phyloP scores from a whole-genome alignment of 495 filamentous ascomycete genomes.

The Paragyromitra xinjiangensis region DNA sequence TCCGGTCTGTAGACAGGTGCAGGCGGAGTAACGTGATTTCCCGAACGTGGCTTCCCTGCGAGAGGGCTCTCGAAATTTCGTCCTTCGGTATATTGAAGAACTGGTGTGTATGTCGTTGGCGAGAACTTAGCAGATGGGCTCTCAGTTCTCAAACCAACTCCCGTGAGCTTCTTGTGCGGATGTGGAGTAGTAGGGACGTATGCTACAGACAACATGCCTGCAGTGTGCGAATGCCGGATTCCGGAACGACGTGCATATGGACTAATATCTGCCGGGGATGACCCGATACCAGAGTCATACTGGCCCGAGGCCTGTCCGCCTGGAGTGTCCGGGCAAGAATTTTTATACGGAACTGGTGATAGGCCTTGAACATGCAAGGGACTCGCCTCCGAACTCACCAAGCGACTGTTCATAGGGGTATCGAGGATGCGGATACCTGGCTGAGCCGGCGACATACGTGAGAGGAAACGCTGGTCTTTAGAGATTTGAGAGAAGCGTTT shows the following conservation, averaged over 20 bases:
- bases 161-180: too few species aligned
- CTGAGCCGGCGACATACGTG: background rate
- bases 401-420: background rate
- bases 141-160: too few species aligned
- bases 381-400: background rate
- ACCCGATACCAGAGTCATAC: too few species aligned
- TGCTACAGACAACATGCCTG: too few species aligned
- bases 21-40: background rate
- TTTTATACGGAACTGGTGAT: background rate
- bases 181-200: too few species aligned
- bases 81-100: background rate
- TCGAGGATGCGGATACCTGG: background rate
- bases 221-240: too few species aligned
- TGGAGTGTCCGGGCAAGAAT: background rate
- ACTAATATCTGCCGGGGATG: too few species aligned
- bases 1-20: background rate
- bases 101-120: background rate
- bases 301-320: too few species aligned
- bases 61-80: background rate
- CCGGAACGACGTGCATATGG: too few species aligned
- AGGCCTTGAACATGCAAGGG: background rate
- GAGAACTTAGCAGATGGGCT: background rate
- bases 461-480: background rate
- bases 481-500: background rate
- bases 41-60: background rate